Evolutionary conservation across 2,329 filamentous ascomycete species (phyloP).

Genomic region (Arthrobotrys sphaeroides): DNA sequence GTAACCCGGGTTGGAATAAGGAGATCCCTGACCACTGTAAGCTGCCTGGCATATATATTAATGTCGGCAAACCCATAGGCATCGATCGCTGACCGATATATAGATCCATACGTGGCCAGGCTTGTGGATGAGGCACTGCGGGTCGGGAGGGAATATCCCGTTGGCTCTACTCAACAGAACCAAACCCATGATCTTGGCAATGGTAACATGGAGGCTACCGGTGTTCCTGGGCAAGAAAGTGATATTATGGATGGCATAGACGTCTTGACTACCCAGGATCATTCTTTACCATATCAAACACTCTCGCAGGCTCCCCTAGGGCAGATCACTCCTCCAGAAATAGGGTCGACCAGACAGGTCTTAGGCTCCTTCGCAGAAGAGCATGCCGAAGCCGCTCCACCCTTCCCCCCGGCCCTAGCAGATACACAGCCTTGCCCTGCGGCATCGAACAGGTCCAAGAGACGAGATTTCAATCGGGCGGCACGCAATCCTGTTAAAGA

Average conservation of each 20-base stretch:
- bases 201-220: background rate
- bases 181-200: background rate
- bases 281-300: background rate
- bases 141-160: background rate
- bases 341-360: no score
- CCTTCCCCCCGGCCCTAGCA: no score
- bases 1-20: no score
- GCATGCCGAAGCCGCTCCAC: no score
- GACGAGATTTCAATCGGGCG: no score
- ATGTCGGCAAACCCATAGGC: no score
- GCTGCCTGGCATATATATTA: no score
- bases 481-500: no score
- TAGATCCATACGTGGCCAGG: background rate
- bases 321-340: no score
- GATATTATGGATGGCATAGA: background rate
- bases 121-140: background rate
- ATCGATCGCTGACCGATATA: background rate
- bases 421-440: no score
- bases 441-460: no score
- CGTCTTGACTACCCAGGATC: background rate
- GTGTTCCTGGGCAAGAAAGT: background rate
- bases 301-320: background rate
- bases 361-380: no score
- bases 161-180: background rate
- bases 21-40: background rate